Evolutionary conservation across 1,139 yeast genomes (phyloP).

Genomic region (Kodamaea anthophila): DNA sequence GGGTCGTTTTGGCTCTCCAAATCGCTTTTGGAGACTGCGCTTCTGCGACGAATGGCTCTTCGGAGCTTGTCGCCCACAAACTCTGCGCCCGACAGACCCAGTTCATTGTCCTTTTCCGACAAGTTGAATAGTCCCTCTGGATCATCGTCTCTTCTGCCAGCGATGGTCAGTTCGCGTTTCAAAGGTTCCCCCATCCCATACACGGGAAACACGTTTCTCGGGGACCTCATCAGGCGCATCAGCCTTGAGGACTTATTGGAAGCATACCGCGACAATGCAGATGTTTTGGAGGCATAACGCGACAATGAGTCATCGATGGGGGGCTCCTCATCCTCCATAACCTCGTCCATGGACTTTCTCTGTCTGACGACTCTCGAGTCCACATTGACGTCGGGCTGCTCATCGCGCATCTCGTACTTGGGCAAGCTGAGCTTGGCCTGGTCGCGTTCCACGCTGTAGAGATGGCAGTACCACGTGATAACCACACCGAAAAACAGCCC

Average conservation of each 20-base stretch:
- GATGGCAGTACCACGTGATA: slow-evolving; percentile 64
- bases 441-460: slow-evolving; percentile 65
- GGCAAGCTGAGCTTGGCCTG: slow-evolving; percentile 56
- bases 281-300: background rate
- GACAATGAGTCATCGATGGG: slow-evolving; percentile 7
- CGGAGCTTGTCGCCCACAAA: slow-evolving; percentile 25
- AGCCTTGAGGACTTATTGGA: slow-evolving; percentile 6
- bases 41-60: slow-evolving; percentile 12
- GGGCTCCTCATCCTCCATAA: slow-evolving; percentile 6
- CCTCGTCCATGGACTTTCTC: slow-evolving; percentile 7
- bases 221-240: slow-evolving; percentile 38
- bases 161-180: slow-evolving; percentile 51
- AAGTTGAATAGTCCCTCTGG: slow-evolving; percentile 5
- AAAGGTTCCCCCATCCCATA: slow-evolving; percentile 67
- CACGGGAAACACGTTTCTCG: slow-evolving; percentile 74
- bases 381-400: slow-evolving; percentile 68
- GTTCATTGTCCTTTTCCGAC: slow-evolving; percentile 6
- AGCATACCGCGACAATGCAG: slow-evolving; percentile 5
- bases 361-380: slow-evolving; percentile 70
- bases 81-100: slow-evolving; percentile 16
- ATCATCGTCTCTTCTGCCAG: slow-evolving; percentile 23
- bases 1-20: slow-evolving; percentile 1
- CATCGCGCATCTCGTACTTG: slow-evolving; percentile 62
- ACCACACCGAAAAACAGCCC: slow-evolving; percentile 57
- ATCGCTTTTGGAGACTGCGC: background rate